These are phyloP conservation scores for Pelargonium citronellum DNA, from an alignment of 441 rosid species.

Conservation along the genomic window DNA sequence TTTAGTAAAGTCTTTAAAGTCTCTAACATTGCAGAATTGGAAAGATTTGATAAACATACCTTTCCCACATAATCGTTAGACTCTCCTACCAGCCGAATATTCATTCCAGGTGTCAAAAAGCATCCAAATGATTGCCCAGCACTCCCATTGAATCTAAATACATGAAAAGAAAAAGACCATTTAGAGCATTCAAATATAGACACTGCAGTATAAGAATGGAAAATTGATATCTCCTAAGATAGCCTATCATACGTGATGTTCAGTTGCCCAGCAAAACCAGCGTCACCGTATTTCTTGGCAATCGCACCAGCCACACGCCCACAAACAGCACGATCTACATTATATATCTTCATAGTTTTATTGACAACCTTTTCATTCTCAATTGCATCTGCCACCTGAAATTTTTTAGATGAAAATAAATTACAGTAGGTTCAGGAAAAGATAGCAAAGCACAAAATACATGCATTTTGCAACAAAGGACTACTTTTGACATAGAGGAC, in stretches of 20 bases:
- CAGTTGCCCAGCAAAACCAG: constrained; percentile 91
- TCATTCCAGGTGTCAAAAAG: constrained; percentile 96
- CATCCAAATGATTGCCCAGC: constrained; percentile 98
- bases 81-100: constrained; percentile 80
- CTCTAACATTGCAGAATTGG: constrained; percentile 2
- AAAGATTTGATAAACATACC: constrained; percentile 39
- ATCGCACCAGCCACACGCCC: constrained; percentile 81
- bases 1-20: neutral
- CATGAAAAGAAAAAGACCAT: constrained; percentile 19
- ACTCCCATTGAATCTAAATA: constrained; percentile 72
- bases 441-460: neutral
- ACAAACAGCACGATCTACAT: constrained; percentile 87
- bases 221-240: neutral
- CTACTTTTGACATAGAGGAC: too few relatives aligned
- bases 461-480: too few relatives aligned
- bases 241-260: constrained; percentile 66
- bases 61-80: constrained; percentile 95
- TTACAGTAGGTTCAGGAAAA: constrained; percentile 4
- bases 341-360: constrained; percentile 68
- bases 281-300: constrained; percentile 89
- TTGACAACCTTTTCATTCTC: constrained; percentile 68
- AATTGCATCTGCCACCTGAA: constrained; percentile 74
- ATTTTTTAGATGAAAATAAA: neutral
- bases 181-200: constrained; percentile 22
- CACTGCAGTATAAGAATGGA: neutral